These are phyloP conservation scores for Incumbomyces delicatus DNA, from an alignment of 2,329 filamentous ascomycete species.

Conservation along the genomic window DNA sequence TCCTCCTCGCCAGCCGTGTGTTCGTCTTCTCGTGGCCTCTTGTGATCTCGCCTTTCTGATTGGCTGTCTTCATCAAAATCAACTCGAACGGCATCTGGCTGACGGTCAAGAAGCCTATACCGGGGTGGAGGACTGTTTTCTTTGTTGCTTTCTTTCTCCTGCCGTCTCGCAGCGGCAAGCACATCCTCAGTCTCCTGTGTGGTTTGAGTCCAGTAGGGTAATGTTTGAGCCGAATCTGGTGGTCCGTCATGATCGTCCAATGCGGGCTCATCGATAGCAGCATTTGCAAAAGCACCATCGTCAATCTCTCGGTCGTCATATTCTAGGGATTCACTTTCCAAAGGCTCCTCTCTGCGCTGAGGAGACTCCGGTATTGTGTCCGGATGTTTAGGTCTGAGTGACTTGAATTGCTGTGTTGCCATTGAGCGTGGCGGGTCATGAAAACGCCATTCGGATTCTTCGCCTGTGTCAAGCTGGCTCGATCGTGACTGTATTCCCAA, in stretches of 20 bases:
- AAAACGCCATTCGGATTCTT: conserved; percentile 32
- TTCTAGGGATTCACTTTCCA: neutral
- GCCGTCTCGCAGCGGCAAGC: conserved; percentile 7
- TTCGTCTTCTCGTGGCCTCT: neutral
- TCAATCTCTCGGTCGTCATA: conserved; percentile 3
- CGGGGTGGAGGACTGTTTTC: conserved; percentile 8
- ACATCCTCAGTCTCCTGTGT: conserved; percentile 11
- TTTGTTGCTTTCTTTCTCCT: conserved; percentile 12
- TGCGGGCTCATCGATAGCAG: neutral
- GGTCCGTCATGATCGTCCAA: neutral
- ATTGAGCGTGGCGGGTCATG: conserved; percentile 20
- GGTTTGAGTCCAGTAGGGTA: conserved; percentile 4
- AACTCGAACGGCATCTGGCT: conserved; percentile 10
- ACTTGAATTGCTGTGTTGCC: neutral
- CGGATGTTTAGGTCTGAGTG: neutral
- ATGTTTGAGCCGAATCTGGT: neutral
- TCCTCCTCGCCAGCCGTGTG: neutral
- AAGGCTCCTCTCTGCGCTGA: neutral
- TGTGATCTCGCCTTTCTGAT: neutral
- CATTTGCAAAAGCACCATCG: neutral
- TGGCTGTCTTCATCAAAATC: conserved; percentile 1
- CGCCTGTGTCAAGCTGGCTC: neutral
- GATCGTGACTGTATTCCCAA: neutral
- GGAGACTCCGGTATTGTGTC: conserved; percentile 1
- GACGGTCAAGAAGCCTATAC: conserved; percentile 10